A percentile compares a stretch with the other conserved stretches of the same genome.
These are phyloP conservation scores for Cercospora sp. DNA, from an alignment of 2,329 filamentous ascomycete genomes.

Conservation along the genomic window DNA sequence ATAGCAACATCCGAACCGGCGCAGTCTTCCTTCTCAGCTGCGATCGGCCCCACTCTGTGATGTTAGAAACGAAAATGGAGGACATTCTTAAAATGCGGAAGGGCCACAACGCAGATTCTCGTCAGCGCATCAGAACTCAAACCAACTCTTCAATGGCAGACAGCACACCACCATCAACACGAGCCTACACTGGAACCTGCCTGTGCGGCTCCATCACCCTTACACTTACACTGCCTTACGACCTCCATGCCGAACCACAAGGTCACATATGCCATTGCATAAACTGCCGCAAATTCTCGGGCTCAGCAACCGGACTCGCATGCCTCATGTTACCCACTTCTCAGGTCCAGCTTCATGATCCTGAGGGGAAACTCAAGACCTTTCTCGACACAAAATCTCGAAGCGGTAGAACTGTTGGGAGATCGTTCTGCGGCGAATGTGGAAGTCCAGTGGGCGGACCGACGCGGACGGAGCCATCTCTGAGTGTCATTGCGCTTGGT, in stretches of 20 bases:
- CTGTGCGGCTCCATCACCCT: slow-evolving; percentile 39
- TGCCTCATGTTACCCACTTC: slow-evolving; percentile 18
- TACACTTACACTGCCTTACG: slow-evolving; percentile 35
- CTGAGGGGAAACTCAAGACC: slow-evolving; percentile 19
- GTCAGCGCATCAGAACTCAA: neutral
- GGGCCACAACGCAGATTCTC: neutral
- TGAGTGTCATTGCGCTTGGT: slow-evolving; percentile 23
- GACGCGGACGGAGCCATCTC: neutral
- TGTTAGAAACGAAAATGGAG: neutral
- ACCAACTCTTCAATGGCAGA: slow-evolving; percentile 1
- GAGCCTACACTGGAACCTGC: slow-evolving; percentile 23
- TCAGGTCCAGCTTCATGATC: slow-evolving; percentile 19
- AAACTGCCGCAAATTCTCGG: slow-evolving; percentile 49
- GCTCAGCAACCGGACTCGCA: slow-evolving; percentile 28
- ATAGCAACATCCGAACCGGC: neutral
- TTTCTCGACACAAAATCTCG: slow-evolving; percentile 22
- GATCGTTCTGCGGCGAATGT: slow-evolving; percentile 26
- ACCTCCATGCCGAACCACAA: slow-evolving; percentile 45
- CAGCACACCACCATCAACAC: neutral
- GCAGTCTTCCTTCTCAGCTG: neutral
- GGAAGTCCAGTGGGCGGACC: slow-evolving; percentile 22
- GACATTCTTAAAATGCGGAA: neutral
- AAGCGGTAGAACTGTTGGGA: slow-evolving; percentile 21
- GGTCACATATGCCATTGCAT: slow-evolving; percentile 50
- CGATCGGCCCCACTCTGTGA: neutral